Conservation (phyloP, 345 rosid genomes). For the Linum usitatissimum region DNA sequence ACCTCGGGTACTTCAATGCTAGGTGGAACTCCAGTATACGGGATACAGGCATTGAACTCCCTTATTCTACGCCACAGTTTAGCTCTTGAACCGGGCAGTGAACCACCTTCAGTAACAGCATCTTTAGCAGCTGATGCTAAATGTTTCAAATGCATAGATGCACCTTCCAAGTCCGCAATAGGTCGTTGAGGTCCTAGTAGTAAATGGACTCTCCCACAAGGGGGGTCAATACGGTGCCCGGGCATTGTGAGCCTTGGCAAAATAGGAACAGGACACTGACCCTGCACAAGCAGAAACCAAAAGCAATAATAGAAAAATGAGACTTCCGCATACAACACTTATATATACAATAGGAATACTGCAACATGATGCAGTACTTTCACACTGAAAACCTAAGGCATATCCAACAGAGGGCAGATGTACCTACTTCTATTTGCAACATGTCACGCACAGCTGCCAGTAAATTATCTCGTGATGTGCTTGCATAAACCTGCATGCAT, state of each 20-base stretch:
- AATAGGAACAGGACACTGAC: slow-evolving; percentile 73
- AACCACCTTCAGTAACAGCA: slow-evolving; percentile 97
- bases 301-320: too few species aligned
- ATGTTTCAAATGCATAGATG: slow-evolving; percentile 84
- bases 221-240: slow-evolving; percentile 97
- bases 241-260: slow-evolving; percentile 98
- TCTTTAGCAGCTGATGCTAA: slow-evolving; percentile 95
- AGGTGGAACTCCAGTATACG: slow-evolving; percentile 77
- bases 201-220: slow-evolving; percentile 83
- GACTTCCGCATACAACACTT: slow-evolving; percentile 4
- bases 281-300: slow-evolving; percentile 45
- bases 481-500: slow-evolving; percentile 64
- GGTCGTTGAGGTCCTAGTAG: slow-evolving; percentile 38
- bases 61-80: slow-evolving; percentile 96
- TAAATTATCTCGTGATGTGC: slow-evolving; percentile 91
- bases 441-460: slow-evolving; percentile 96
- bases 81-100: slow-evolving; percentile 92
- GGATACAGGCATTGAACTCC: slow-evolving; percentile 93
- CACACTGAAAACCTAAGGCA: slow-evolving; percentile 3
- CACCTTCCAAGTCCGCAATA: slow-evolving; percentile 57
- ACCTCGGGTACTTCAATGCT: slow-evolving; percentile 91
- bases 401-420: slow-evolving; percentile 24
- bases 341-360: background rate
- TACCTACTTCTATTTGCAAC: slow-evolving; percentile 89
- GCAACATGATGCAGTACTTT: slow-evolving; percentile 1